Evolutionary conservation across 768 basidiomycete genomes (phyloP).

Genomic region (Austroboletus eburneus): DNA sequence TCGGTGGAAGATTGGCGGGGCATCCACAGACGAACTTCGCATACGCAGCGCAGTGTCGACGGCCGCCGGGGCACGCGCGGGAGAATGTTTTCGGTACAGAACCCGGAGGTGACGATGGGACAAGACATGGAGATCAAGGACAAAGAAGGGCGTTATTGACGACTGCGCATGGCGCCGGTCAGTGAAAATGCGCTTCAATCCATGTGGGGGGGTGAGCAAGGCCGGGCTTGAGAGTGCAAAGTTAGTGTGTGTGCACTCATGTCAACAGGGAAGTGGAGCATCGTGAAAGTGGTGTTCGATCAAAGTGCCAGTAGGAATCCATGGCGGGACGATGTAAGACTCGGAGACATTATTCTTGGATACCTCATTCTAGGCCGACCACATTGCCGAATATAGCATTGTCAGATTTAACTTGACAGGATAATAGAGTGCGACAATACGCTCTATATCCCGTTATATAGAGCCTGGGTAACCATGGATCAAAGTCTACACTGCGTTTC

Average conservation of each 20-base stretch:
- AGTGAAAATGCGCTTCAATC: conserved; percentile 87
- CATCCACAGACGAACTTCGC: conserved; percentile 36
- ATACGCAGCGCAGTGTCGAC: conserved; percentile 44
- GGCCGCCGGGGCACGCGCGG: conserved; percentile 59
- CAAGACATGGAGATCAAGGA: conserved; percentile 92
- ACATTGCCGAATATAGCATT: too few relatives aligned
- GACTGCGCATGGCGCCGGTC: conserved; percentile 83
- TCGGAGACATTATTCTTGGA: too few relatives aligned
- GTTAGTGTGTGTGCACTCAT: conserved; percentile 2
- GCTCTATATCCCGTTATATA: too few relatives aligned
- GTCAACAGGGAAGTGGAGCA: too few relatives aligned
- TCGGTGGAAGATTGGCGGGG: conserved; percentile 46
- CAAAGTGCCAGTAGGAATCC: too few relatives aligned
- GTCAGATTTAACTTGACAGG: too few relatives aligned
- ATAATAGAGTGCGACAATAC: too few relatives aligned
- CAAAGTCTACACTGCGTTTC: too few relatives aligned
- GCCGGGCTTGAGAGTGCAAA: conserved; percentile 82
- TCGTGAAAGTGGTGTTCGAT: too few relatives aligned
- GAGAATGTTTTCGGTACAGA: conserved; percentile 47
- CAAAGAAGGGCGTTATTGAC: conserved; percentile 77
- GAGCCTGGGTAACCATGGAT: too few relatives aligned
- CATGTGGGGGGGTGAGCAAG: conserved; percentile 84
- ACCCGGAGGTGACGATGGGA: conserved; percentile 41
- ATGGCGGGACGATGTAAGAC: too few relatives aligned
- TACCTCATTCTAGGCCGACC: too few relatives aligned